Base-by-base conservation (phyloP, 2,329 filamentous ascomycete species). In the Pseudogymnoascus sp. region DNA sequence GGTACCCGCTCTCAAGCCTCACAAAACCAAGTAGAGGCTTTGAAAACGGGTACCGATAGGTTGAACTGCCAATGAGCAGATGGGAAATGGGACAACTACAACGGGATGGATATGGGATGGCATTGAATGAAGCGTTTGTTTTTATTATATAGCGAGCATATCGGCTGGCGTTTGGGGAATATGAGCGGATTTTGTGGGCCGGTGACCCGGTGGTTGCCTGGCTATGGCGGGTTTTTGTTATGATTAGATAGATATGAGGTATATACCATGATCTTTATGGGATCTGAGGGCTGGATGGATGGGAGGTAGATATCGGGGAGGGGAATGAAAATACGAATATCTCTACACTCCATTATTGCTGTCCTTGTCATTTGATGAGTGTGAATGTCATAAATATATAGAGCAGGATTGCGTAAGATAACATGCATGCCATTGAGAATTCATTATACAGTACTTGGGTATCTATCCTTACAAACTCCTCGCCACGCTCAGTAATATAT, bases 381-480 rank as follows among this genome's bases (percentile, higher is more conserved):
- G 45, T 55, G 45, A 55, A 55, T 33, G n/a, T 30, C 25, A 3
- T n/a, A 16, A 11, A 19, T 19, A 30, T 33, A 30, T 6, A 8
- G n/a, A 12, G 8, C 3, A 30, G 45, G n/a, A 11, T n/a, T 28
- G 25, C n/a, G 45, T 55, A 55, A 33, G 8, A 33, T 19, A 55
- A 55, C 28, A 33, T 33, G 28, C 45, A 19, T 33, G 45, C 25
- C 25, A 55, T 55, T 55, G 25, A 55, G 45, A 55, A 55, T 55
- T 55, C 45, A 55, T 55, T 55, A 55, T 55, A 52, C 45, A 55
- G 45, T 55, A 33, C 45, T 55, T 55, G 45, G 45, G 45, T 55
- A 55, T 55, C 58, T 60, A 38, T 60, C 58, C 38, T 41, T 41
- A 36, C 58, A 36, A 60, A 60, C 58, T 36, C 58, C 58, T 41